Percentiles rank a stretch among this genome's conserved stretches.
Evolutionary conservation across 1,284 basidiomycete species (phyloP).

Genomic region (Rhizopogon hawkerae): DNA sequence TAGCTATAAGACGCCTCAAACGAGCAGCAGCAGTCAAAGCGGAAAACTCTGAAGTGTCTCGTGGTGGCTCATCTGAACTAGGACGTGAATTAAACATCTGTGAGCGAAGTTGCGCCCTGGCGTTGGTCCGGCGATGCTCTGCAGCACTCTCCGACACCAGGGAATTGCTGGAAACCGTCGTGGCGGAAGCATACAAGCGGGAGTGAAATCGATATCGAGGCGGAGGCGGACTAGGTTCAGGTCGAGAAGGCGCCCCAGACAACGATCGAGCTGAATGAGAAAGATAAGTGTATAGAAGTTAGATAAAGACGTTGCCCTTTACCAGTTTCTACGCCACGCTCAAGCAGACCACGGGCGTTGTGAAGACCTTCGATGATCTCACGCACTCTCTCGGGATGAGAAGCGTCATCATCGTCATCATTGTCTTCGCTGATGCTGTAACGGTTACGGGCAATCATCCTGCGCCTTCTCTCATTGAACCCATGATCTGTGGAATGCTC

Average conservation of each 20-base stretch:
- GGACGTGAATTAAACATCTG: not conserved
- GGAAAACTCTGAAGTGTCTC: not conserved
- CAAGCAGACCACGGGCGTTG: not conserved
- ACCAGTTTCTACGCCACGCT: conserved; percentile 4
- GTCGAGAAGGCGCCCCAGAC: not conserved
- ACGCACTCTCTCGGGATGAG: not conserved
- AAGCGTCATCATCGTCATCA: not conserved
- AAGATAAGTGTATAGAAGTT: not conserved
- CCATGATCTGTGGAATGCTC: not conserved
- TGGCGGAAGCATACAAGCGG: conserved; percentile 16
- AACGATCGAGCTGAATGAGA: not conserved
- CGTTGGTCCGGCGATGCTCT: conserved; percentile 29
- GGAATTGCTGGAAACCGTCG: conserved; percentile 32
- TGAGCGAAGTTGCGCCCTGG: conserved; percentile 25
- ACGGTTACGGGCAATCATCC: not conserved
- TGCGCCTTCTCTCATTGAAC: not conserved
- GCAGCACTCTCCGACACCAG: conserved; percentile 36
- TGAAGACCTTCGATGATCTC: conserved; percentile 1
- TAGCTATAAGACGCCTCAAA: not conserved
- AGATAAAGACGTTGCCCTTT: not conserved
- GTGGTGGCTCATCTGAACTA: not conserved
- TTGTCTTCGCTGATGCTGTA: not conserved
- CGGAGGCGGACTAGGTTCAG: not conserved
- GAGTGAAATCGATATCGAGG: conserved; percentile 14
- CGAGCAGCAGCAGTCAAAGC: not conserved